Conservation (phyloP, 1,139 yeast species). For the Kluyveromyces sp. region DNA sequence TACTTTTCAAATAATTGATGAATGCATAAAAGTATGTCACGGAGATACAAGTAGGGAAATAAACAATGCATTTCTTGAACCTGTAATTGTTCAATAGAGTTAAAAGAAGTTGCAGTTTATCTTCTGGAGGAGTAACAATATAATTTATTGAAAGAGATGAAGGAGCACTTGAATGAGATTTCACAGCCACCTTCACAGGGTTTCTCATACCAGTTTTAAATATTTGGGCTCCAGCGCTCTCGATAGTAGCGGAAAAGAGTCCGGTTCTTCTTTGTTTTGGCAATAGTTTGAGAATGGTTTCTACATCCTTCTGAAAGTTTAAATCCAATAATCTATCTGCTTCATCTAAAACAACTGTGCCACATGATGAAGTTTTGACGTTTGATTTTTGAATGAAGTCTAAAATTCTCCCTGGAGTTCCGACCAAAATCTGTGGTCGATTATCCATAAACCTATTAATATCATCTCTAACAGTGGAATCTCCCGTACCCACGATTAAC, state of each 20-base stretch:
- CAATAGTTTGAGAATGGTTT: conserved; percentile 53
- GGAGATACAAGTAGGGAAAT: conserved; percentile 82
- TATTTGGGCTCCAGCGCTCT: conserved; percentile 64
- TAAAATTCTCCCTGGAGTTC: conserved; percentile 85
- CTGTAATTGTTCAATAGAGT: conserved; percentile 45
- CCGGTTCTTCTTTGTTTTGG: conserved; percentile 95
- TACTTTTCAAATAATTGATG: conserved; percentile 33
- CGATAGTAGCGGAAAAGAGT: conserved; percentile 81
- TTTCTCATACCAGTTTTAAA: conserved; percentile 80
- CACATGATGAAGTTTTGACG: conserved; percentile 54
- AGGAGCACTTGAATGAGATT: conserved; percentile 46
- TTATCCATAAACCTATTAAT: conserved; percentile 45
- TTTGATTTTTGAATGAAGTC: conserved; percentile 52
- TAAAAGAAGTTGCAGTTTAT: conserved; percentile 53
- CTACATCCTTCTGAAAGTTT: conserved; percentile 66
- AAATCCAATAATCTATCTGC: conserved; percentile 83
- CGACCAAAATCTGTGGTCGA: conserved; percentile 70
- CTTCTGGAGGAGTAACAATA: conserved; percentile 50
- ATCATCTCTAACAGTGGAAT: conserved; percentile 60
- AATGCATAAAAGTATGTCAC: conserved; percentile 69
- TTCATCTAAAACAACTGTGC: conserved; percentile 78
- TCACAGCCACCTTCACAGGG: conserved; percentile 79
- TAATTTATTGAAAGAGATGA: conserved; percentile 57
- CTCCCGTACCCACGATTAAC: conserved; percentile 69
- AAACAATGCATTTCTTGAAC: conserved; percentile 73